Base-by-base conservation (phyloP, 75 land plant genomes). In the Pseudotsuga menziesii region DNA sequence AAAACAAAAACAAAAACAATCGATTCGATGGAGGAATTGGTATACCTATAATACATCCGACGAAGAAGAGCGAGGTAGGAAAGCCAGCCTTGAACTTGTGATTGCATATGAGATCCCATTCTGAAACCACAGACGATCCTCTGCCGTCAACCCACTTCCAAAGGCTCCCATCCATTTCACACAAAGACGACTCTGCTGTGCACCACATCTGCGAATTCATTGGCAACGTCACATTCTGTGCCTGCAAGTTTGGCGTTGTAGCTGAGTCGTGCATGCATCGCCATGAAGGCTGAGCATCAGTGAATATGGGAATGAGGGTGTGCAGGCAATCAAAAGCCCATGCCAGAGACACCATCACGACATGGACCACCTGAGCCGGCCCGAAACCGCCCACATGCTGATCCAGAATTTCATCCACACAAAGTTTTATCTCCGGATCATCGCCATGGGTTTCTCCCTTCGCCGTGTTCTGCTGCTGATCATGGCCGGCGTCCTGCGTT, bases 21-120 rank as follows among this genome's bases (percentile, higher is more conserved):
- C 32, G 32, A 29, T 29, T 1, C 32, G 32, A 29, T 29, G 1
- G 1, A 39, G 8, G 6, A 44, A 7, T 5, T 5, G 6, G 48
- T 5, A 0, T 44, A 44, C 48, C 61, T 44, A 44, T 5, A 44
- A 44, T 44, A 44, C 8, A 44, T 0, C 89, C 91, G 0, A 89
- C 84, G 12, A 90, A 73, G 2, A 85, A 87, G 44, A 91, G 85
- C 64, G 71, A 75, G 29, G 61, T 17, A 3, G 80, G 91, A 36
- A 94, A 56, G 0, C 97, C 92, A 4, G 87, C 82, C 48, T 44
- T 44, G 48, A 44, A 44, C 48, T 44, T 74, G 3, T 81, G 91
- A 61, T 95, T 88, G 59, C 20, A n/a, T 0, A 59, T n/a, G 81
- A 81, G 15, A 70, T 78, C 85, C 94, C 94, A 94, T 77, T 94